Evolutionary conservation across 148 eudicot genomes (phyloP).

Genomic region (Silene uniflora): DNA sequence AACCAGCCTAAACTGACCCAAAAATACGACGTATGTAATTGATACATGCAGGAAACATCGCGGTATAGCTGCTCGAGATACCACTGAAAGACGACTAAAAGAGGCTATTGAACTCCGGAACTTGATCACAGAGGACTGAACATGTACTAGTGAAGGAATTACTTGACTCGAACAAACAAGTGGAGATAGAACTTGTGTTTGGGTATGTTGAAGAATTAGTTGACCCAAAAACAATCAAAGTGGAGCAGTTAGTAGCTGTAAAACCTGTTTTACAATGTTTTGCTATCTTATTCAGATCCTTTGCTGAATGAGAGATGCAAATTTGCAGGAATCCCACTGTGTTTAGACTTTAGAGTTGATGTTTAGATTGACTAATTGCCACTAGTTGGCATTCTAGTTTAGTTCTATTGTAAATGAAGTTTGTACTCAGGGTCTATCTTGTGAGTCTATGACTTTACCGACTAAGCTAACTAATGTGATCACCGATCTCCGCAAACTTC

Average conservation of each 20-base stretch:
- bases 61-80: constrained; percentile 37
- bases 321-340: not conserved
- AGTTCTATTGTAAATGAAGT: not conserved
- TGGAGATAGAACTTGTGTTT: not conserved
- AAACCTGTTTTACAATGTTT: not conserved
- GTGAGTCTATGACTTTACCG: too few species aligned
- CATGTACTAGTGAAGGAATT: not conserved
- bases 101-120: constrained; percentile 56
- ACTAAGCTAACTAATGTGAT: too few species aligned
- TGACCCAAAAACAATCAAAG: not conserved
- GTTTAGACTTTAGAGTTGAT: not conserved
- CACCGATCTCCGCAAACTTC: too few species aligned
- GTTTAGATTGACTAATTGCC: not conserved
- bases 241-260: not conserved
- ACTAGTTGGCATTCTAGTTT: too few species aligned
- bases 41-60: constrained; percentile 39
- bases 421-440: not conserved
- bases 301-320: constrained; percentile 7
- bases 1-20: not conserved
- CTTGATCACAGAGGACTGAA: constrained; percentile 30
- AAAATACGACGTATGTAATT: not conserved
- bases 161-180: not conserved
- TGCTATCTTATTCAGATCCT: constrained; percentile 13
- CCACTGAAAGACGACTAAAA: constrained; percentile 52
- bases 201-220: not conserved